Evolutionary conservation across 805 yeast species (phyloP).

Genomic region (Candida parachauliodes): DNA sequence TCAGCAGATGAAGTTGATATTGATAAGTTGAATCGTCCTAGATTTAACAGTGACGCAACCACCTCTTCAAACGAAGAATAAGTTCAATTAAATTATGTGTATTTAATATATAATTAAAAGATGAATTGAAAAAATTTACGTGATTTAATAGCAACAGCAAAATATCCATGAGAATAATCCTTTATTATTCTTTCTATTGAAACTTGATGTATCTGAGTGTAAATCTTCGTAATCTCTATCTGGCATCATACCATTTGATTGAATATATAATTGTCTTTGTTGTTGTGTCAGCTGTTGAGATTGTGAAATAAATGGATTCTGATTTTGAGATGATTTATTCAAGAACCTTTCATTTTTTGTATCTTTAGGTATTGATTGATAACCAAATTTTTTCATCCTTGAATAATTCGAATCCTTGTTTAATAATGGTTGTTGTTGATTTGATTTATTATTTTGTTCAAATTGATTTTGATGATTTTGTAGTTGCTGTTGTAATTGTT

Average conservation of each 20-base stretch:
- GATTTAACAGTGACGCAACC: constrained; percentile 17
- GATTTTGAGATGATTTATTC: constrained; percentile 8
- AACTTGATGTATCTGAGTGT: constrained; percentile 38
- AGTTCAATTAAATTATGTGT: not conserved
- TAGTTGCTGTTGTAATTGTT: constrained; percentile 14
- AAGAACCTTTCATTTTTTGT: constrained; percentile 15
- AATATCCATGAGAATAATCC: constrained; percentile 12
- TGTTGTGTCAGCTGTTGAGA: too few relatives aligned
- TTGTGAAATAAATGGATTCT: constrained; percentile 6
- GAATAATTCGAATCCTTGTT: constrained; percentile 9
- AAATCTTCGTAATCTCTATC: constrained; percentile 35
- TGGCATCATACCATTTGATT: constrained; percentile 29
- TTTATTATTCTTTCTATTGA: constrained; percentile 15
- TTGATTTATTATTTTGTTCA: constrained; percentile 14
- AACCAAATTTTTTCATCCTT: constrained; percentile 9
- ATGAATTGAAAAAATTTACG: constrained; percentile 1
- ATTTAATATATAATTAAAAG: not conserved
- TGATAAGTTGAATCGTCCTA: constrained; percentile 9
- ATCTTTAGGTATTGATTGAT: constrained; percentile 16
- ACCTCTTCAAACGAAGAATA: constrained; percentile 5
- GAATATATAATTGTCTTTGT: constrained; percentile 9
- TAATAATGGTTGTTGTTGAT: constrained; percentile 17
- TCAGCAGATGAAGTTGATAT: constrained; percentile 9
- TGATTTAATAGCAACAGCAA: constrained; percentile 13
- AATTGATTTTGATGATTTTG: constrained; percentile 10